Evolutionary conservation across 164 flowering plant species (phyloP), one percentile per base, ranked within the genome.

Genomic region (Vitis rupestris): DNA sequence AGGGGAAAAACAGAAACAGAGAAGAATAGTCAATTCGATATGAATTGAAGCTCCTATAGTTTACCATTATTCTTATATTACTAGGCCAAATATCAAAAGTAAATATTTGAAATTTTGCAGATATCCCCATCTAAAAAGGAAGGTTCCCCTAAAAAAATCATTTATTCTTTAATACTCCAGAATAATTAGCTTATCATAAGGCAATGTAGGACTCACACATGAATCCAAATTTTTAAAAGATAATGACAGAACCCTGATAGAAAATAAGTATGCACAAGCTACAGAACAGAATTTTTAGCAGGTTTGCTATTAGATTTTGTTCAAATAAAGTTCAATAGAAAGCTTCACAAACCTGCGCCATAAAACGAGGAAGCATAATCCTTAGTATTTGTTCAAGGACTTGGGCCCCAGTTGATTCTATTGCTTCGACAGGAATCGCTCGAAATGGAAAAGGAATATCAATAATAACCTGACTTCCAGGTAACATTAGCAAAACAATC

Each of bases 361-460:
- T 83, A 66, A 94, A 94, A 19, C 97, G 90, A 3, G 98, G 98
- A 69, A 94, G 92, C 97, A 90, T 94, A 53, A 92, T 72, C 75
- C 74, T 79, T 17, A 94, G 77, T 71, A 90, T 82, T 76, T 94
- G 97, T 23, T 90, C 88, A 55, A 94, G 94, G 70, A 92, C 88
- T 81, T 86, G 97, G 15, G 86, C 69, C 53, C 98, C 97, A 75
- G 87, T 75, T 62, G 98, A 88, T 81, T 94, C 95, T 69, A 94
- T 89, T 50, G 76, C 81, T 78, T 79, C 79, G 50, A 81, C 80
- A 4, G 98, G 98, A 72, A 94, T 75, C 37, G 87, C 80, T 60
- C 81, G 87, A 80, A 94, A 89, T 63, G 94, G 87, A 79, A 86
- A 85, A 53, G 98, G 98, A 56, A 94, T 77, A 49, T 92, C 93